Base-by-base conservation (phyloP, 495 filamentous ascomycete genomes). In the Penicillium taxi region DNA sequence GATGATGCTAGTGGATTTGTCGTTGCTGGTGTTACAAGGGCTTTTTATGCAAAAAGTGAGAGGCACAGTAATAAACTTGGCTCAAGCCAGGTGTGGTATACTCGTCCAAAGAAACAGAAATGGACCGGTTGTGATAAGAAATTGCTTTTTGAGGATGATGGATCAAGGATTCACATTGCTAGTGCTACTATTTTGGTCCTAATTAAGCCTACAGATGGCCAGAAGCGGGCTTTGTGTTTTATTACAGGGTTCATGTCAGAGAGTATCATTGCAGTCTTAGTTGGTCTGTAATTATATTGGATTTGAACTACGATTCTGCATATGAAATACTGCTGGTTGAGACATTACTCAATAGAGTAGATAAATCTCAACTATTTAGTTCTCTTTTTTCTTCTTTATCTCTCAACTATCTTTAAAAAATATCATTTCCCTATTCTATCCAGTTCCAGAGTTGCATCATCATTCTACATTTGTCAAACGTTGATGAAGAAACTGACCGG, bases 1-100 rank as follows among this genome's bases (percentile, higher is more conserved):
- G 42, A 63, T 23, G 69, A 77, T 42, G 74, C 66, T 5, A 79
- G 75, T 35, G 75, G 78, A 0, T 74, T 73, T 25, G 47, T 81
- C 1, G 42, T 73, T 1, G 64, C 73, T 0, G 76, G 76, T 6
- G 36, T 79, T 11, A 45, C 62, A 9, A 55, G 63, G 29, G 59
- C 55, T 0, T 19, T 61, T 5, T 57, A 68, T 11, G 31, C 76
- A 4, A 28, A 35, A 9, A 63, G 48, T 1, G 50, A 44, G 7
- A 43, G 32, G 5, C 60, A 75, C 25, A 61, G 65, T 5, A 41
- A 52, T 0, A 66, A 52, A 13, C 55, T 51, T 36, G 66, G 72
- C 12, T 53, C 65, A 5, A 55, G 66, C 11, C 63, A 73, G 33
- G 69, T 78, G 9, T 73, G 64, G 63, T 66, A 65, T 48, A 35